Evolutionary conservation across 75 land plant species (phyloP).

Genomic region (Sequoia sempervirens): DNA sequence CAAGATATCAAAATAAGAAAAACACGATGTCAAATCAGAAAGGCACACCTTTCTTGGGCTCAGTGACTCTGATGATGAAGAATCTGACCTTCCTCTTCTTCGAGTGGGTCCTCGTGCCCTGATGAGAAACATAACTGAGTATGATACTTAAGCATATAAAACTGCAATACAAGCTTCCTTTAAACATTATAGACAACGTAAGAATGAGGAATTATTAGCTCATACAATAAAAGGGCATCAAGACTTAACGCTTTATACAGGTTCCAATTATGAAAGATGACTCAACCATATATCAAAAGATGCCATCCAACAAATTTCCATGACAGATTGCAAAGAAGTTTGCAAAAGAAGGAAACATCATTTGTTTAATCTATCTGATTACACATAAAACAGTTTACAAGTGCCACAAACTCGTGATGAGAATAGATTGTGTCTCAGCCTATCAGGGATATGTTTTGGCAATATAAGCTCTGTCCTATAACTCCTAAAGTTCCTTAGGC

Average conservation of each 20-base stretch:
- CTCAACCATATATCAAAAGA: background rate
- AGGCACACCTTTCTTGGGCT: conserved; percentile 52
- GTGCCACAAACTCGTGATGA: background rate
- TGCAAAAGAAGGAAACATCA: background rate
- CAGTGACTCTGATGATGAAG: conserved; percentile 81
- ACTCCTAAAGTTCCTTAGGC: background rate
- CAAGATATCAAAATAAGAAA: background rate
- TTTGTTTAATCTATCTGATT: background rate
- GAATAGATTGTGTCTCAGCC: background rate
- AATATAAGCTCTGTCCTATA: background rate
- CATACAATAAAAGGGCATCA: background rate
- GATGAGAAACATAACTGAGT: conserved; percentile 3
- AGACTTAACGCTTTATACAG: background rate
- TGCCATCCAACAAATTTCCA: background rate
- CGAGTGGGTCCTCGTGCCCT: conserved; percentile 64
- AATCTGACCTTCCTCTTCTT: conserved; percentile 78
- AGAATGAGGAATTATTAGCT: background rate
- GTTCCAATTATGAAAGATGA: background rate
- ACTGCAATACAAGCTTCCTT: background rate
- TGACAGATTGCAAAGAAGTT: background rate
- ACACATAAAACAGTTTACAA: background rate
- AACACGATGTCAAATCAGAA: background rate
- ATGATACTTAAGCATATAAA: background rate
- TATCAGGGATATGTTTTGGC: background rate
- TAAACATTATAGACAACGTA: background rate